Conservation (phyloP, 2,329 filamentous ascomycete species). For the Scytalidium lignicola region DNA sequence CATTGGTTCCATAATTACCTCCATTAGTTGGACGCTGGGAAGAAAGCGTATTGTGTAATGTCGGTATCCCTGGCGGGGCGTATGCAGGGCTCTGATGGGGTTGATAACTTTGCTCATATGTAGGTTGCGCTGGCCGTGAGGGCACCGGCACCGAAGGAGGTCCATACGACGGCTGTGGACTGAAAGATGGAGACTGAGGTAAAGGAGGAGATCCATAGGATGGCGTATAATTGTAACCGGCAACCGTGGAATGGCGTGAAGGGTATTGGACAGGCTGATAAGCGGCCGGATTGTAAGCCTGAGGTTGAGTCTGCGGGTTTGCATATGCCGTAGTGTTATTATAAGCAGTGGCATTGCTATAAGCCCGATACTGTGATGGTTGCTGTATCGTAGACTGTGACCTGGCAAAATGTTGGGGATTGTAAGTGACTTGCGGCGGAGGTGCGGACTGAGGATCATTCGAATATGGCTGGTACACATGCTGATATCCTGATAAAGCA, state of each 20-base stretch:
- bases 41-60: constrained; percentile 17
- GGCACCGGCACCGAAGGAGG: constrained; percentile 17
- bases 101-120: constrained; percentile 19
- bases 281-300: constrained; percentile 62
- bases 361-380: constrained; percentile 36
- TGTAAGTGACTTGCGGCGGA: constrained; percentile 46
- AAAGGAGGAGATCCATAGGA: constrained; percentile 24
- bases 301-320: constrained; percentile 29
- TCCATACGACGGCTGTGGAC: constrained; percentile 15
- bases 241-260: constrained; percentile 51
- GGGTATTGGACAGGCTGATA: constrained; percentile 41
- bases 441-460: constrained; percentile 20
- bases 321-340: constrained; percentile 47
- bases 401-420: constrained; percentile 55
- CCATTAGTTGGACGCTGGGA: constrained; percentile 23
- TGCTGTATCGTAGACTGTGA: constrained; percentile 29
- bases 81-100: not conserved
- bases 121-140: constrained; percentile 14
- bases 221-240: constrained; percentile 46
- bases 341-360: constrained; percentile 37
- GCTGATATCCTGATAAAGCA: constrained; percentile 42
- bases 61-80: constrained; percentile 8
- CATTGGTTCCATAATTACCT: constrained; percentile 15
- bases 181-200: constrained; percentile 31
- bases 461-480: constrained; percentile 44